Base-by-base conservation (phyloP, 75 land plant species). In the Cunninghamia lanceolata region DNA sequence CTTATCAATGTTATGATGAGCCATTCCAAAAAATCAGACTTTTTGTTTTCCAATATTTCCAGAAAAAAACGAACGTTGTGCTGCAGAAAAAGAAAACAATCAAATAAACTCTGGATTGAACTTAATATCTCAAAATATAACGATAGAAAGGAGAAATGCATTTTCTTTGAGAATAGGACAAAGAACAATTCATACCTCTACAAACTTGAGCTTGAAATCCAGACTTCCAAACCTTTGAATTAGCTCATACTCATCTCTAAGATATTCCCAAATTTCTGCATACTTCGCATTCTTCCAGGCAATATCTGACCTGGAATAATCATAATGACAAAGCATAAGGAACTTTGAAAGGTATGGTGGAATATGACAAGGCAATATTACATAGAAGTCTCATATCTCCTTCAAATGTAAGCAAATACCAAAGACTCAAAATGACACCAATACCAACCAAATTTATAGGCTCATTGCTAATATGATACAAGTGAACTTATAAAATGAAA, bases 251-350 rank as follows among this genome's bases (percentile, higher is more conserved):
- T 96, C 98, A 82, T 96, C 98, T 34, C 96, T 87, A 39, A 96
- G 90, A 85, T 93, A 96, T 79, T 94, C 98, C 90, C 89, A 89
- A 86, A 96, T 94, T 77, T 88, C 90, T 66, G 95, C 96, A 92
- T 96, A 96, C 83, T 95, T 95, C n/a, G 98, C 95, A 87, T 95
- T 92, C 80, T 89, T 91, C 98, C 98, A 96, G 85, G 96, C 98
- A 90, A 95, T 95, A 50, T 96, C 98, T 78, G 98, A 93, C 93
- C 97, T 95, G 90, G 83, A 83, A 59, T 47, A 54, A 84, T n/a
- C n/a, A n/a, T 43, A 38, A 38, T 42, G 14, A n/a, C 2, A 54
- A 30, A 88, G 59, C 52, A 80, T 11, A n/a, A 43, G 47, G 32
- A 79, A 43, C 28, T 79, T 28, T 4, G 45, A 80, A n/a, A 28